Evolutionary conservation across 2,329 filamentous ascomycete genomes (phyloP).

Genomic region (Nemania sp.): DNA sequence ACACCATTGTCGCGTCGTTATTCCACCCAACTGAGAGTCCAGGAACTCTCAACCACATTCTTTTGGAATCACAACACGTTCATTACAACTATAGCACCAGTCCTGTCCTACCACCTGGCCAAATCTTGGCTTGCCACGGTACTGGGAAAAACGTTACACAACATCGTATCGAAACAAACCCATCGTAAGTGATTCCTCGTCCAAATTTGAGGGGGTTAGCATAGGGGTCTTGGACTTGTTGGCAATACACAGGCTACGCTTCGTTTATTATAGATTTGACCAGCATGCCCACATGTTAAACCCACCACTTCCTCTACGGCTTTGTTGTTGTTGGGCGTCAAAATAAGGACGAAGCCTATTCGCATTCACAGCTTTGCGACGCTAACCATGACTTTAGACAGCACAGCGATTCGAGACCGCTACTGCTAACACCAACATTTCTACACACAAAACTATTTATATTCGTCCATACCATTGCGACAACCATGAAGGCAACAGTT

Average conservation of each 20-base stretch:
- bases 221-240: neutral
- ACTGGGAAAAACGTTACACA: conserved; percentile 13
- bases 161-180: neutral
- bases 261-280: conserved; percentile 4
- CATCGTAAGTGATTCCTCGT: conserved; percentile 25
- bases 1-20: conserved; percentile 51
- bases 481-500: conserved; percentile 62
- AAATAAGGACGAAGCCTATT: neutral
- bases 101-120: conserved; percentile 15
- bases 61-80: conserved; percentile 57
- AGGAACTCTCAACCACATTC: conserved; percentile 67
- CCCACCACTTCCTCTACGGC: neutral
- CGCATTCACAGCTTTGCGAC: neutral
- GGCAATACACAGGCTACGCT: neutral
- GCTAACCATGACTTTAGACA: conserved; percentile 22
- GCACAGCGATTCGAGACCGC: conserved; percentile 14
- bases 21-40: conserved; percentile 65
- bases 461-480: conserved; percentile 17
- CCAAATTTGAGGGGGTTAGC: neutral
- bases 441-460: conserved; percentile 16
- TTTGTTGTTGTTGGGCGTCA: neutral
- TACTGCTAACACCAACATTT: conserved; percentile 17
- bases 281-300: neutral
- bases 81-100: conserved; percentile 34
- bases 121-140: conserved; percentile 1